Evolutionary conservation across 345 rosid species (phyloP).

Genomic region (Stellera chamaejasme): DNA sequence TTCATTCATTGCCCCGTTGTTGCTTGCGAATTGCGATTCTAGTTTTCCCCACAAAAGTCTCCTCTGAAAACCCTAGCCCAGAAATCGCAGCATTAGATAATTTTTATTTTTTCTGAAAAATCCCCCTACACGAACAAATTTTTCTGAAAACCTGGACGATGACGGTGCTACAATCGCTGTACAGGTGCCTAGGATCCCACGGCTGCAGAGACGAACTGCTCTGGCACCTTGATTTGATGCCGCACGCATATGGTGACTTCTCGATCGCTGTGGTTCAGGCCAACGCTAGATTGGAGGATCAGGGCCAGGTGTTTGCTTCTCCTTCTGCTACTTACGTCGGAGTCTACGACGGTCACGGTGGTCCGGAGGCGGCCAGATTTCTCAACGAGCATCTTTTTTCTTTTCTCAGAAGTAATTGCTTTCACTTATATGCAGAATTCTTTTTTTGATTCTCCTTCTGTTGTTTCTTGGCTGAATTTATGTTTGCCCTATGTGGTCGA

Average conservation of each 20-base stretch:
- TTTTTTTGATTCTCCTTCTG: too few species aligned
- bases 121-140: too few species aligned
- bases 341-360: conserved; percentile 86
- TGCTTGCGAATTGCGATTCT: too few species aligned
- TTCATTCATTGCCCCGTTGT: too few species aligned
- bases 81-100: too few species aligned
- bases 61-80: too few species aligned
- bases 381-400: conserved; percentile 68
- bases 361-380: conserved; percentile 86
- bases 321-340: conserved; percentile 70
- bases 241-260: conserved; percentile 69
- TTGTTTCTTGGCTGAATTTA: too few species aligned
- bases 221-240: conserved; percentile 72
- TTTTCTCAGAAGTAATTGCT: conserved; percentile 44
- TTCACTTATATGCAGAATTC: neutral
- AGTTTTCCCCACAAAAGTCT: too few species aligned
- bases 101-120: too few species aligned
- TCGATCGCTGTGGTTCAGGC: conserved; percentile 93
- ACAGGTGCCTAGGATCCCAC: conserved; percentile 50
- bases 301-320: conserved; percentile 69
- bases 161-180: conserved; percentile 50
- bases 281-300: conserved; percentile 67
- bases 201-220: conserved; percentile 53
- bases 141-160: neutral
- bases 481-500: too few species aligned